These are phyloP conservation scores for Nasturtium officinale DNA, from an alignment of 345 rosid species.

Conservation along the genomic window DNA sequence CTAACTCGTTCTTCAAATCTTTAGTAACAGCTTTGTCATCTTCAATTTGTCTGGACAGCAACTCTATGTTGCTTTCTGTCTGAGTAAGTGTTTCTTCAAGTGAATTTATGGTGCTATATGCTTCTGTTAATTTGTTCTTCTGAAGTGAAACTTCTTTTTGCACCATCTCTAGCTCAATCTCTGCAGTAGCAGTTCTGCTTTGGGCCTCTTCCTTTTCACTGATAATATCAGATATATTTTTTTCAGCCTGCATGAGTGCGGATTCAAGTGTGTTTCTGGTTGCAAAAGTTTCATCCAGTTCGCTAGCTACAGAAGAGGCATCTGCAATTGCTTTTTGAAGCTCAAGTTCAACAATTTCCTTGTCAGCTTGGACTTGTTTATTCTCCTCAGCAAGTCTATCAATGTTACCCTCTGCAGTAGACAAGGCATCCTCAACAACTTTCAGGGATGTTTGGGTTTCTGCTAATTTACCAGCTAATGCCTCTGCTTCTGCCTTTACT, in stretches of 20 bases:
- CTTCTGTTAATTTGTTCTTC: conserved; percentile 58
- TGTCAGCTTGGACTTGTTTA: conserved; percentile 53
- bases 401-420: conserved; percentile 52
- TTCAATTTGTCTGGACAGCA: conserved; percentile 57
- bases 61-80: conserved; percentile 55
- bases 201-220: conserved; percentile 77
- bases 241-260: conserved; percentile 62
- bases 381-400: conserved; percentile 58
- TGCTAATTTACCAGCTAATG: conserved; percentile 51
- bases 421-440: conserved; percentile 59
- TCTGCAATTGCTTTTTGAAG: conserved; percentile 61
- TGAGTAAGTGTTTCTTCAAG: conserved; percentile 60
- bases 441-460: conserved; percentile 54
- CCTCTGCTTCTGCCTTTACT: conserved; percentile 52
- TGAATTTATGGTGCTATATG: conserved; percentile 59
- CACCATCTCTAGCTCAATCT: conserved; percentile 58
- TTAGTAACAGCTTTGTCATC: conserved; percentile 44
- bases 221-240: conserved; percentile 51
- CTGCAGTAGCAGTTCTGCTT: conserved; percentile 52
- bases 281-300: conserved; percentile 55
- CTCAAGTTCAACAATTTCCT: conserved; percentile 57
- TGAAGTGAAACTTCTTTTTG: conserved; percentile 56
- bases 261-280: conserved; percentile 64
- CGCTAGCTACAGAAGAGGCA: conserved; percentile 52
- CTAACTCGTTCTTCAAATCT: conserved; percentile 59